Conservation (phyloP, 768 basidiomycete genomes). For the Antrodiella citrinella region DNA sequence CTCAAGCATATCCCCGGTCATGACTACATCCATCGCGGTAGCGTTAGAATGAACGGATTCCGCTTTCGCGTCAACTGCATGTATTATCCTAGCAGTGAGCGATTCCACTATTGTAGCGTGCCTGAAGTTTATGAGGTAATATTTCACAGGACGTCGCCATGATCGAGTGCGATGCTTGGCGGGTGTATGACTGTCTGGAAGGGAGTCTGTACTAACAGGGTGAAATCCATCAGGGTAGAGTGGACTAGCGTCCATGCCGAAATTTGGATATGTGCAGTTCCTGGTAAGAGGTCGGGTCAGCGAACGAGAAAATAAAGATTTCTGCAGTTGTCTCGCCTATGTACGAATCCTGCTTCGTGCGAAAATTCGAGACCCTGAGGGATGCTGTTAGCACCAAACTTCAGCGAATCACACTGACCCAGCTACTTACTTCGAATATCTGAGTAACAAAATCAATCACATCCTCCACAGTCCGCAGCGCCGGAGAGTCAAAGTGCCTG, state of each 20-base stretch:
- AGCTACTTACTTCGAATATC: constrained; percentile 25
- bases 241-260: constrained; percentile 14
- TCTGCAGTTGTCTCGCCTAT: too few relatives aligned
- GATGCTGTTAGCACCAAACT: too few relatives aligned
- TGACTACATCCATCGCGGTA: constrained; percentile 16
- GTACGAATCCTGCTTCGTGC: too few relatives aligned
- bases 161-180: constrained; percentile 5
- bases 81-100: constrained; percentile 10
- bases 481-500: constrained; percentile 19
- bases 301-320: too few relatives aligned
- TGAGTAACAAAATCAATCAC: constrained; percentile 25
- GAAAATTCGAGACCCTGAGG: too few relatives aligned
- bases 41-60: constrained; percentile 7
- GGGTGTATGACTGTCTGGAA: constrained; percentile 2
- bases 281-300: not conserved
- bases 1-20: constrained; percentile 11
- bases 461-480: constrained; percentile 28
- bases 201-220: not conserved
- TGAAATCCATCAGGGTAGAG: constrained; percentile 14
- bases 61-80: constrained; percentile 5
- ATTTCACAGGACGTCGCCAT: constrained; percentile 20
- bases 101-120: constrained; percentile 19
- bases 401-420: too few relatives aligned
- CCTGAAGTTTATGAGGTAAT: constrained; percentile 22
- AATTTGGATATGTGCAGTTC: constrained; percentile 10